A percentile compares a stretch with the other conserved stretches of the same genome.
Evolutionary conservation across 2,329 filamentous ascomycete species (phyloP).

Genomic region (Neocatenulostroma microsporum): DNA sequence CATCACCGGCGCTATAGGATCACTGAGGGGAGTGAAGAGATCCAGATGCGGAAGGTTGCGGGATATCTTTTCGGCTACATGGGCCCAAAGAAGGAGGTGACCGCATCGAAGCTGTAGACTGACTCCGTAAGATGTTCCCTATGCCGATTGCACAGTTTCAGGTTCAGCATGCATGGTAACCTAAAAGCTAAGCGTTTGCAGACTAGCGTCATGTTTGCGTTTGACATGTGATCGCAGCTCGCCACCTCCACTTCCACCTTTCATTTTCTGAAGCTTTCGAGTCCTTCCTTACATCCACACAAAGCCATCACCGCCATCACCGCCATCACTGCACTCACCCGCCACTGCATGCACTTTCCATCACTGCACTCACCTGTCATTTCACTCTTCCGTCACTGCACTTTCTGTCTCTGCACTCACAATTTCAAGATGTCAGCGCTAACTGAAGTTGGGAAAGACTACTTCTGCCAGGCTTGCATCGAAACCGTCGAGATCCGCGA

Average conservation of each 20-base stretch:
- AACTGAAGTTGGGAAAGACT: no score
- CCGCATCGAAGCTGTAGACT: conserved; percentile 14
- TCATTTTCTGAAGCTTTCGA: not conserved
- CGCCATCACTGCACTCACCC: no score
- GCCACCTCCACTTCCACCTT: not conserved
- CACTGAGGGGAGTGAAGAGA: conserved; percentile 58
- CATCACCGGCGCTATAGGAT: conserved; percentile 57
- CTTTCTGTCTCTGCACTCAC: no score
- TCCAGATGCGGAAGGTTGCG: conserved; percentile 59
- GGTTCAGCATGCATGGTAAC: not conserved
- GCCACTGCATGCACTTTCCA: no score
- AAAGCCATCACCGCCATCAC: no score
- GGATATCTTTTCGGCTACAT: conserved; percentile 52
- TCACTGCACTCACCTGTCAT: no score
- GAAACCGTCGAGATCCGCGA: no score
- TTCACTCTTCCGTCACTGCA: no score
- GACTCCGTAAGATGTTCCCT: not conserved
- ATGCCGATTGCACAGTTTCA: conserved; percentile 1
- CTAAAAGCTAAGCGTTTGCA: no score
- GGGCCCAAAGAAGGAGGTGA: conserved; percentile 30
- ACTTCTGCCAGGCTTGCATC: no score
- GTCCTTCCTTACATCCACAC: not conserved
- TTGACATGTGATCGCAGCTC: not conserved
- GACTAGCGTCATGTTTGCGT: not conserved
- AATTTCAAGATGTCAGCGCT: no score